Percentiles rank a stretch among this genome's conserved stretches.
These are phyloP conservation scores for Daldinia concentrica DNA, from an alignment of 495 filamentous ascomycete species.

Conservation along the genomic window DNA sequence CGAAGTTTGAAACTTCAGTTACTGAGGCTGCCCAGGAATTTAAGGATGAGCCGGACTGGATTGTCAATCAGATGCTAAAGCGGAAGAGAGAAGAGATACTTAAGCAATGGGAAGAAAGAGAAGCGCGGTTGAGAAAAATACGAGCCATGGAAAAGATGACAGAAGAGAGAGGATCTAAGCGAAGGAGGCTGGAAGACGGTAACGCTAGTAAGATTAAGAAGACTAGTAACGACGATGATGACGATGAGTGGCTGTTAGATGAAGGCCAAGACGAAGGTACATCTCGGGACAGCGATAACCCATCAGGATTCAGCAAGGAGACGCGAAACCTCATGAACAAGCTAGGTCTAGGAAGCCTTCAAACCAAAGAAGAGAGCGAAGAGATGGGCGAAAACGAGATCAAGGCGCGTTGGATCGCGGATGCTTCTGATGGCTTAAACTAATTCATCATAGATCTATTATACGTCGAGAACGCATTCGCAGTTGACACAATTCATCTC, in stretches of 20 bases:
- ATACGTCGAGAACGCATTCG: conserved; percentile 94
- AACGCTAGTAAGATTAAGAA: conserved; percentile 41
- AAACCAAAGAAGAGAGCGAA: conserved; percentile 53
- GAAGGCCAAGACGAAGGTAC: conserved; percentile 82
- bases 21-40: conserved; percentile 53
- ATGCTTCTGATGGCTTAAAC: neutral
- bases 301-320: conserved; percentile 64
- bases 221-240: conserved; percentile 49
- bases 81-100: conserved; percentile 73
- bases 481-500: conserved; percentile 93
- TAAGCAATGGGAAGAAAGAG: conserved; percentile 73
- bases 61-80: conserved; percentile 74
- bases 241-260: conserved; percentile 81
- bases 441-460: conserved; percentile 72
- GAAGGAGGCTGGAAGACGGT: conserved; percentile 46
- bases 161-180: conserved; percentile 58
- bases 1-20: conserved; percentile 63
- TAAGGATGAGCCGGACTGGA: conserved; percentile 87
- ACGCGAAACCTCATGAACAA: conserved; percentile 72
- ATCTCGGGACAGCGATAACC: conserved; percentile 35
- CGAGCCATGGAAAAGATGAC: conserved; percentile 72
- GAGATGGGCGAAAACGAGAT: conserved; percentile 66
- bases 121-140: conserved; percentile 72
- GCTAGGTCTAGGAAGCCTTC: conserved; percentile 50
- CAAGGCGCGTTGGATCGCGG: conserved; percentile 58